Conservation (phyloP, 2,329 filamentous ascomycete genomes). For the Pleoardoris graminearum region DNA sequence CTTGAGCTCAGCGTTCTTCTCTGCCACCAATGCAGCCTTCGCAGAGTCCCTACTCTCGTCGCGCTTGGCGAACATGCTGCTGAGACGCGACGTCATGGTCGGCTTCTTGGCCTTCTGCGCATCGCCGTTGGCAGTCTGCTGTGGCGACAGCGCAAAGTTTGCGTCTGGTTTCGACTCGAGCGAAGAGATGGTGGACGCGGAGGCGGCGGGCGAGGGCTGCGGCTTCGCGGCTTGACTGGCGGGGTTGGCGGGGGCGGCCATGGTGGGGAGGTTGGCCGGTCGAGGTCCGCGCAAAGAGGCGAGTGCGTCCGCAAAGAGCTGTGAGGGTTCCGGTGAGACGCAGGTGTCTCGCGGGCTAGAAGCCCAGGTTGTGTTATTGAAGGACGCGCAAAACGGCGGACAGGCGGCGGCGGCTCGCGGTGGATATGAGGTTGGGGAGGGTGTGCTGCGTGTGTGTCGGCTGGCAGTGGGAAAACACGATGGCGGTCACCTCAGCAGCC, state of each 20-base stretch:
- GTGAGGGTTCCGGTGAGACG: constrained; percentile 32
- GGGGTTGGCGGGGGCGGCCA: constrained; percentile 39
- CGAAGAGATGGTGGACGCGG: constrained; percentile 44
- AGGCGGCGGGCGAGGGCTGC: constrained; percentile 36
- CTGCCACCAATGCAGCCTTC: constrained; percentile 18
- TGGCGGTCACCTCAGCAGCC: constrained; percentile 32
- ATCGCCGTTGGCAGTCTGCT: constrained; percentile 35
- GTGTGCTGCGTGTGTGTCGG: constrained; percentile 30
- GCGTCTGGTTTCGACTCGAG: constrained; percentile 43
- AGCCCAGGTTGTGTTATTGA: constrained; percentile 43
- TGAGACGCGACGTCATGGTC: constrained; percentile 49
- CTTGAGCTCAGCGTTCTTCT: constrained; percentile 31
- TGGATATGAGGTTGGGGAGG: constrained; percentile 38
- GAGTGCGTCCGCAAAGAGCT: constrained; percentile 2
- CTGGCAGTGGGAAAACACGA: constrained; percentile 36
- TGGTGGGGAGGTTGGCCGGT: constrained; percentile 22
- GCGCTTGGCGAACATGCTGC: constrained; percentile 42
- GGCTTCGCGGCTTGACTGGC: constrained; percentile 30
- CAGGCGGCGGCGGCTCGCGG: constrained; percentile 29
- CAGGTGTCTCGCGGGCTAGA: constrained; percentile 46
- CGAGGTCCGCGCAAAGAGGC: constrained; percentile 13
- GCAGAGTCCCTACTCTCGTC: constrained; percentile 38
- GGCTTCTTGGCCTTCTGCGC: constrained; percentile 45
- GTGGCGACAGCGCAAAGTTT: constrained; percentile 34
- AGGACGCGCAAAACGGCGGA: constrained; percentile 44